A percentile compares a stretch with the other conserved stretches of the same genome.
These are phyloP conservation scores for Hanseniaspora lachancei DNA, from an alignment of 805 yeast genomes.

Conservation along the genomic window DNA sequence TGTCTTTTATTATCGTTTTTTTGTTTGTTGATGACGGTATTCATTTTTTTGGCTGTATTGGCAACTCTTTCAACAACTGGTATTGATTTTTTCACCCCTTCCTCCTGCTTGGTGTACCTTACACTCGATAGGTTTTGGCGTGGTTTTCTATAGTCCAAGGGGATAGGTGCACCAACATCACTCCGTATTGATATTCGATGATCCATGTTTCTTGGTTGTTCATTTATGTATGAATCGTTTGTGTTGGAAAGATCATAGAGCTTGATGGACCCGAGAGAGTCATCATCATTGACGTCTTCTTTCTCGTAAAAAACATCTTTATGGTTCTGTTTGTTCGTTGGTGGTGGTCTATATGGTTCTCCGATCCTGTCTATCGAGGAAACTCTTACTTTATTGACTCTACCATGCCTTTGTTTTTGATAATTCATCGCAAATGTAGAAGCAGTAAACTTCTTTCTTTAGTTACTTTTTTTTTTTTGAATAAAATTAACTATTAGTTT, in stretches of 20 bases:
- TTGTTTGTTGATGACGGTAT: slow-evolving; percentile 16
- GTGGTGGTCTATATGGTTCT: slow-evolving; percentile 1
- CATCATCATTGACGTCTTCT: background rate
- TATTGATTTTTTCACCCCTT: background rate
- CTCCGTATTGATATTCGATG: background rate
- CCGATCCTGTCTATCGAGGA: slow-evolving; percentile 6
- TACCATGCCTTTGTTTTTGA: background rate
- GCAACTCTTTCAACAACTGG: slow-evolving; percentile 6
- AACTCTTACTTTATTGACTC: background rate
- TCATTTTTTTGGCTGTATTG: slow-evolving; percentile 15
- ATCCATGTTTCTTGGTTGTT: background rate
- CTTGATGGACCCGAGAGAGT: background rate
- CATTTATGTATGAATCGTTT: background rate
- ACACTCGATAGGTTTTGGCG: background rate
- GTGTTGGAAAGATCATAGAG: background rate
- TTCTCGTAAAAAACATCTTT: background rate
- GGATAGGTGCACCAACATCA: slow-evolving; percentile 30
- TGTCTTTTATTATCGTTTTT: slow-evolving; percentile 15
- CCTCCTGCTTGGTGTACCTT: background rate
- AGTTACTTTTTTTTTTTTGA: too few relatives aligned
- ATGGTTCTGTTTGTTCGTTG: background rate
- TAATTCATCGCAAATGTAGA: background rate
- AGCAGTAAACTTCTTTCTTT: too few relatives aligned
- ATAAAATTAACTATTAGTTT: too few relatives aligned
- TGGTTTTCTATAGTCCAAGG: slow-evolving; percentile 26